These are phyloP conservation scores for Epithele typhae DNA, from an alignment of 768 basidiomycete species.

Conservation along the genomic window DNA sequence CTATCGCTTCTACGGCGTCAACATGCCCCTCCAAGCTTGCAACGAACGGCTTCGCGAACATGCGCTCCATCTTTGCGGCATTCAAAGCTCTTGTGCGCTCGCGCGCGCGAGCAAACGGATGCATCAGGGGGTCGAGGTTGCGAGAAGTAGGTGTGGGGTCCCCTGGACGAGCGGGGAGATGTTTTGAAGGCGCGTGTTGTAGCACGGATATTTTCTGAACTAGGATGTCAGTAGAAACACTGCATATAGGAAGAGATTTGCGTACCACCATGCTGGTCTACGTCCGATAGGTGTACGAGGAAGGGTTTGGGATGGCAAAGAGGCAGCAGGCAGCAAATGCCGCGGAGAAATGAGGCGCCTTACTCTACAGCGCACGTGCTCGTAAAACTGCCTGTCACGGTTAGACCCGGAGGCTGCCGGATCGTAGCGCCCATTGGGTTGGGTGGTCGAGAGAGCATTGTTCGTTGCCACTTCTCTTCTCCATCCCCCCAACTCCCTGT, in stretches of 20 bases:
- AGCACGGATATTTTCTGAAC: slow-evolving; percentile 80
- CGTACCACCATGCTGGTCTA: too few relatives aligned
- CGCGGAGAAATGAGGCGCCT: too few relatives aligned
- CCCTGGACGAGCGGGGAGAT: slow-evolving; percentile 71
- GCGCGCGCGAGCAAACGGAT: slow-evolving; percentile 89
- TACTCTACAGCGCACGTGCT: too few relatives aligned
- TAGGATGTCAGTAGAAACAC: too few relatives aligned
- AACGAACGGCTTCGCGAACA: slow-evolving; percentile 97
- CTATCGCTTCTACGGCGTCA: slow-evolving; percentile 88
- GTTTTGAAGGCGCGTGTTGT: slow-evolving; percentile 73
- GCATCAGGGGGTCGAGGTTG: slow-evolving; percentile 92
- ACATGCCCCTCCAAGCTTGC: slow-evolving; percentile 87
- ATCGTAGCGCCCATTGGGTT: too few relatives aligned
- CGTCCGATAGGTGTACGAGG: too few relatives aligned
- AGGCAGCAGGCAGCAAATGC: too few relatives aligned
- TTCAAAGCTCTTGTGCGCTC: slow-evolving; percentile 93
- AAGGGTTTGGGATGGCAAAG: too few relatives aligned
- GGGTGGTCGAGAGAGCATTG: too few relatives aligned
- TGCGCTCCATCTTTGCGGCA: slow-evolving; percentile 93
- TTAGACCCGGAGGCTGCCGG: too few relatives aligned
- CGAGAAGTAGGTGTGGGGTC: slow-evolving; percentile 86
- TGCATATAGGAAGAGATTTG: too few relatives aligned
- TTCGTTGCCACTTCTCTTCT: background rate
- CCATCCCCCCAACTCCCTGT: background rate
- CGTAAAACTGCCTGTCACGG: too few relatives aligned